Evolutionary conservation across 2,329 filamentous ascomycete genomes (phyloP).

Genomic region (Fusarium sp.): DNA sequence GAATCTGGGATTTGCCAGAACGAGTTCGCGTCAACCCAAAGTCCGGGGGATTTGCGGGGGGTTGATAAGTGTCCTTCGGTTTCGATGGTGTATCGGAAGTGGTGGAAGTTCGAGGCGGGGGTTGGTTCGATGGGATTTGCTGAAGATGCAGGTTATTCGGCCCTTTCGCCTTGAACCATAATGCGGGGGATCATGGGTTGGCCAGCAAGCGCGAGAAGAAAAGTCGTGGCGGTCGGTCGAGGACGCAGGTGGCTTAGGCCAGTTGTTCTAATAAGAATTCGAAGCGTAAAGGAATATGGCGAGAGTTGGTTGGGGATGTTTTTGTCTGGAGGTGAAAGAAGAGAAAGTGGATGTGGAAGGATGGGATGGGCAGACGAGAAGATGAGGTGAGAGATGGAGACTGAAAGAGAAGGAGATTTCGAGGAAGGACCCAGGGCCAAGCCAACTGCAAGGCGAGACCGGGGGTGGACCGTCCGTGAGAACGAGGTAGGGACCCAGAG

Average conservation of each 20-base stretch:
- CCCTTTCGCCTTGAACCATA: slow-evolving; percentile 51
- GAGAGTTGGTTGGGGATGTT: slow-evolving; percentile 1
- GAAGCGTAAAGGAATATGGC: neutral
- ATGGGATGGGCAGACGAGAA: slow-evolving; percentile 27
- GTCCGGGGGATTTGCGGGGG: slow-evolving; percentile 50
- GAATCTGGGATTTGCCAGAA: slow-evolving; percentile 7
- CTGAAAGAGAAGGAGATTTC: slow-evolving; percentile 39
- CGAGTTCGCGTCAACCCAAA: slow-evolving; percentile 35
- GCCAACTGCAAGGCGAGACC: slow-evolving; percentile 11
- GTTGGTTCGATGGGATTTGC: slow-evolving; percentile 37
- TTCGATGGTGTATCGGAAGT: neutral
- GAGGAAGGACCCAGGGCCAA: slow-evolving; percentile 27
- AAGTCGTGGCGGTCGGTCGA: slow-evolving; percentile 11
- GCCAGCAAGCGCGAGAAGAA: slow-evolving; percentile 18
- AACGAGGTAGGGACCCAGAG: slow-evolving; percentile 1
- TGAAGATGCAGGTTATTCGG: slow-evolving; percentile 52
- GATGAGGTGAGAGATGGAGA: slow-evolving; percentile 39
- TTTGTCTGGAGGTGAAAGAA: slow-evolving; percentile 2
- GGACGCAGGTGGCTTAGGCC: neutral
- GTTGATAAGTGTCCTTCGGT: slow-evolving; percentile 28
- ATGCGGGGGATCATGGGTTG: slow-evolving; percentile 46
- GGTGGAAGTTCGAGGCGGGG: slow-evolving; percentile 1
- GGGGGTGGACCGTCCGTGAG: slow-evolving; percentile 13
- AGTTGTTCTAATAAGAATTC: neutral
- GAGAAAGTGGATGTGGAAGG: slow-evolving; percentile 32